Evolutionary conservation across 768 basidiomycete genomes (phyloP), one percentile per base, ranked within the genome.

Genomic region (Boletales sp.): DNA sequence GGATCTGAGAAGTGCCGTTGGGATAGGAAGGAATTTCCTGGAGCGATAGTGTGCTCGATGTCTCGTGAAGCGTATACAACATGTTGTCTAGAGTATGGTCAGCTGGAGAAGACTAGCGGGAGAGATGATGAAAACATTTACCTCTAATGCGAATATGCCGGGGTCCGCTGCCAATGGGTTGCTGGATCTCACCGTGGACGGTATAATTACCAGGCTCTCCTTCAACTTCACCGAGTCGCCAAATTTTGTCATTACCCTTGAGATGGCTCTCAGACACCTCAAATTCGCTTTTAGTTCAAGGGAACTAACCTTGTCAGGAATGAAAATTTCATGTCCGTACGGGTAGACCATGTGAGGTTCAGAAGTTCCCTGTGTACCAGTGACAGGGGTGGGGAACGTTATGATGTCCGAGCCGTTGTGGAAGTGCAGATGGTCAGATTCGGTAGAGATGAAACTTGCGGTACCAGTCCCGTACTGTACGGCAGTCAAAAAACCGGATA

Each of bases 271-370:
- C 34, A 49, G 42, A 21, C 8, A 5, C 30, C 15, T 47, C 18
- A 5, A 9, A 27, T 17, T 15, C 14, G 14, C 27, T 15, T 13
- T 36, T 13, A 39, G 3, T 8, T 29, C 12, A 36, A 32, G 10
- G 12, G 11, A 30, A 63, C 77, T 46, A 47, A 84, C 85, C 62
- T 86, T 69, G 66, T 86, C 86, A 0, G 85, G 78, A 8, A 87
- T 71, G 54, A 87, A 74, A 9, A 88, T 59, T 55, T 87, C 85
- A 8, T 59, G 60, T 6, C 71, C 70, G 57, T 80, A 70, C 65
- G 84, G 74, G 29, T 83, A 64, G 0, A 77, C 73, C 83, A 84
- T 83, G 61, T 87, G 86, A 11, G 86, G 85, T 62, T 85, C 78
- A 2, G 84, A 82, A 8, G 71, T 69, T 27, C 51, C 51, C 34